Evolutionary conservation across 495 filamentous ascomycete species (phyloP).

Genomic region (Penicillium antarcticum): DNA sequence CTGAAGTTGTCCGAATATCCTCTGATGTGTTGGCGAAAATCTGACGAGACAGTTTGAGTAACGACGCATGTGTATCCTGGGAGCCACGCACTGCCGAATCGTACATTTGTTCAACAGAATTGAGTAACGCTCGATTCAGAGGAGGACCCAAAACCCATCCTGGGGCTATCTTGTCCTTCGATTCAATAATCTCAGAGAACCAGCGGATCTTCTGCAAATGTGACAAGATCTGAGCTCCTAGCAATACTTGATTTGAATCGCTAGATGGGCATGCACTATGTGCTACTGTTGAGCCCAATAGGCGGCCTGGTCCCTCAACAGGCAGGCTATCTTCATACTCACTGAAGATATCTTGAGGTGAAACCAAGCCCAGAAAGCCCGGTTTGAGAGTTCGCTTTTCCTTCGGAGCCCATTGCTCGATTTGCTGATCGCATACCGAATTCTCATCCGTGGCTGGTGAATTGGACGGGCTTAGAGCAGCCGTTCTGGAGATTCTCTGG

Average conservation of each 20-base stretch:
- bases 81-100: neutral
- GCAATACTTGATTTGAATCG: neutral
- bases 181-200: constrained; percentile 1
- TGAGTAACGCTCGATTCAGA: neutral
- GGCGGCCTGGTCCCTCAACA: neutral
- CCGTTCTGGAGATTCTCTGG: neutral
- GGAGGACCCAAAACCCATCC: neutral
- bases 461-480: neutral
- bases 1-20: neutral
- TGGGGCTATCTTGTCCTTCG: neutral
- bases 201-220: neutral
- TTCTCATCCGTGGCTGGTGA: neutral
- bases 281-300: neutral
- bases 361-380: neutral
- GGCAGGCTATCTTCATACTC: neutral
- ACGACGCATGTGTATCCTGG: neutral
- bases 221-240: neutral
- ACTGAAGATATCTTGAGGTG: neutral
- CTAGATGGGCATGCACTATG: neutral
- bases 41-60: neutral
- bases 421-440: neutral
- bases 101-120: neutral
- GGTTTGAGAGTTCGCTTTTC: neutral
- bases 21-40: neutral
- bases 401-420: neutral